Evolutionary conservation across 306 rosid species (phyloP), one percentile per base, ranked within the genome.

Genomic region (Cucurbita pepo): DNA sequence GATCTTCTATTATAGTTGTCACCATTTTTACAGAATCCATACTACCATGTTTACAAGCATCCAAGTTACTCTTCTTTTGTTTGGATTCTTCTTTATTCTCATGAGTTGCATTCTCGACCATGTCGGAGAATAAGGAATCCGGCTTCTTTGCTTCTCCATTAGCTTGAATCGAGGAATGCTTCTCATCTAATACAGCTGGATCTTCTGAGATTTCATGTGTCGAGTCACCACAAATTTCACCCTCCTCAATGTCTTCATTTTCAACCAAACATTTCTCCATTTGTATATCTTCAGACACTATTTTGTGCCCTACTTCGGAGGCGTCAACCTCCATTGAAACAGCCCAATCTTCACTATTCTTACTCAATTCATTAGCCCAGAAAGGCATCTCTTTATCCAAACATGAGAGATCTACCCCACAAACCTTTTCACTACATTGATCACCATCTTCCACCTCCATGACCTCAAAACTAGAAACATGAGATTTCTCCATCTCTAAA

Each of bases 171-270:
- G 52, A 58, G 63, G 77, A 72, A 71, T 65, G 56, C 58, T 76
- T 74, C 30, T 74, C 84, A 66, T 51, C 77, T 73, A 63, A 55
- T 61, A 76, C 44, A 45, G 12, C 76, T 44, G 84, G 55, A 88
- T 82, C 84, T 18, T 74, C 80, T 16, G 72, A 76, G 64, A 80
- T 21, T 58, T 48, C 60, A 75, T 82, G 75, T 30, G 73, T 74
- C 38, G 83, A 82, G 62, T 83, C 91, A 76, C 84, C 89, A 70
- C 81, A 83, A 67, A 93, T 81, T 83, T 93, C 97, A 72, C 98
- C 98, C 73, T 92, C 98, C 78, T 92, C 98, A 52, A 79, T 7
- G 16, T 77, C 90, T 63, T 25, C 90, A 21, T 74, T 79, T 62
- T 76, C 82, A 34, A 19, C 22, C n/a, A 13, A 59, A 76, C 56